Percentiles rank a stretch among this genome's conserved stretches.
Evolutionary conservation across 2,329 filamentous ascomycete genomes (phyloP).

Genomic region (Fusarium sp.): DNA sequence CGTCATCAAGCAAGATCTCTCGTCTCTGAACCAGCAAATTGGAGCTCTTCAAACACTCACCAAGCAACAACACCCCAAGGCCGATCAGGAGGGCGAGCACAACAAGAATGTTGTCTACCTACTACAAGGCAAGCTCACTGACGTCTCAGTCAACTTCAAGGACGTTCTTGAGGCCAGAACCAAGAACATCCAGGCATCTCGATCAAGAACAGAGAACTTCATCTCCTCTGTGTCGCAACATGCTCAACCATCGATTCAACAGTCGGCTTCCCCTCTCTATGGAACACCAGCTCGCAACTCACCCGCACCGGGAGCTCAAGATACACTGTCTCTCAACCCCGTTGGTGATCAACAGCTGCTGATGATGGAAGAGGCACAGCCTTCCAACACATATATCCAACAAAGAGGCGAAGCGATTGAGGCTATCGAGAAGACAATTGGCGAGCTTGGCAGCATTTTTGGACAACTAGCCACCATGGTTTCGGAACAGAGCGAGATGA

Average conservation of each 20-base stretch:
- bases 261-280: slow-evolving; percentile 87
- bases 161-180: slow-evolving; percentile 95
- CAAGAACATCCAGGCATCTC: slow-evolving; percentile 95
- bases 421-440: slow-evolving; percentile 94
- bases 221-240: slow-evolving; percentile 88
- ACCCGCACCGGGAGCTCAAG: slow-evolving; percentile 70
- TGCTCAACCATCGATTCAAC: slow-evolving; percentile 71
- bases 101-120: slow-evolving; percentile 97
- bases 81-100: slow-evolving; percentile 89
- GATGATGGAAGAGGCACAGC: slow-evolving; percentile 89
- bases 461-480: slow-evolving; percentile 97
- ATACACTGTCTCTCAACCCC: slow-evolving; percentile 85
- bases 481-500: slow-evolving; percentile 96
- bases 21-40: slow-evolving; percentile 84
- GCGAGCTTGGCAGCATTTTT: slow-evolving; percentile 88
- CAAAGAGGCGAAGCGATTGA: slow-evolving; percentile 96
- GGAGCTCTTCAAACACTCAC: slow-evolving; percentile 81
- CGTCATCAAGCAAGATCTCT: slow-evolving; percentile 97
- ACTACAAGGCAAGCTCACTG: slow-evolving; percentile 88
- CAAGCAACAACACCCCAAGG: slow-evolving; percentile 75
- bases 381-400: slow-evolving; percentile 87
- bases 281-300: slow-evolving; percentile 75
- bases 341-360: slow-evolving; percentile 85
- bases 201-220: slow-evolving; percentile 94
- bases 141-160: slow-evolving; percentile 95